These are phyloP conservation scores for Thoreauomyces humboldtii DNA, from an alignment of 192 early-diverging fungal species.

Conservation along the genomic window DNA sequence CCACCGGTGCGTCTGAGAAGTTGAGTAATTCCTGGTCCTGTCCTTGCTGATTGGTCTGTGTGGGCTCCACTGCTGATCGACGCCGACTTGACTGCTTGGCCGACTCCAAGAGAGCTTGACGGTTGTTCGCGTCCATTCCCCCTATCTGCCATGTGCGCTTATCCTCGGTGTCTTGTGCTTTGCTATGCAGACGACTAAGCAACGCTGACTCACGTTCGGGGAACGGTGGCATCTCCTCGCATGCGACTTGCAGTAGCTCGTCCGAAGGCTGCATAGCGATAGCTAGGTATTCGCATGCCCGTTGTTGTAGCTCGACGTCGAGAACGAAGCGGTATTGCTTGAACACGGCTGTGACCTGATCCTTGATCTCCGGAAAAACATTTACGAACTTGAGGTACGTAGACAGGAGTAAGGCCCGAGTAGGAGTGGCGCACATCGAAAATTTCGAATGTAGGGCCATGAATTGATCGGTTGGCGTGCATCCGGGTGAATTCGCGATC, in stretches of 20 bases:
- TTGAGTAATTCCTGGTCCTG: background rate
- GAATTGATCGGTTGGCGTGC: slow-evolving; percentile 91
- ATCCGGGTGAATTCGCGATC: slow-evolving; percentile 83
- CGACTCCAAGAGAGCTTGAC: slow-evolving; percentile 16
- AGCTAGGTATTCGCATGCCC: slow-evolving; percentile 94
- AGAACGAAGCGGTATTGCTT: slow-evolving; percentile 82
- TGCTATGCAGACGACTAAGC: slow-evolving; percentile 76
- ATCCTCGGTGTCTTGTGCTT: slow-evolving; percentile 89
- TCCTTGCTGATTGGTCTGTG: slow-evolving; percentile 25
- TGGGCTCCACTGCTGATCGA: slow-evolving; percentile 25
- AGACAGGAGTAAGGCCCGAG: slow-evolving; percentile 82
- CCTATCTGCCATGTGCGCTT: slow-evolving; percentile 94
- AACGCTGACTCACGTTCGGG: slow-evolving; percentile 91
- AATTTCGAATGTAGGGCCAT: slow-evolving; percentile 92
- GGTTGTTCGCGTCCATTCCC: slow-evolving; percentile 54
- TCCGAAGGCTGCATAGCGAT: slow-evolving; percentile 81
- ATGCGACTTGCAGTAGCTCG: slow-evolving; percentile 84
- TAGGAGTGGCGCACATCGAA: slow-evolving; percentile 70
- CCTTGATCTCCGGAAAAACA: slow-evolving; percentile 96
- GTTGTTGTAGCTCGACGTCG: slow-evolving; percentile 95
- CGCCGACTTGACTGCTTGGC: slow-evolving; percentile 33
- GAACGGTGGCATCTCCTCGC: slow-evolving; percentile 99
- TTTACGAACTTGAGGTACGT: slow-evolving; percentile 96
- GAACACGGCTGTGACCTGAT: slow-evolving; percentile 80
- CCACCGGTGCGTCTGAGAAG: background rate